These are phyloP conservation scores for Xylaria sp. DNA, from an alignment of 2,329 filamentous ascomycete genomes.

Conservation along the genomic window DNA sequence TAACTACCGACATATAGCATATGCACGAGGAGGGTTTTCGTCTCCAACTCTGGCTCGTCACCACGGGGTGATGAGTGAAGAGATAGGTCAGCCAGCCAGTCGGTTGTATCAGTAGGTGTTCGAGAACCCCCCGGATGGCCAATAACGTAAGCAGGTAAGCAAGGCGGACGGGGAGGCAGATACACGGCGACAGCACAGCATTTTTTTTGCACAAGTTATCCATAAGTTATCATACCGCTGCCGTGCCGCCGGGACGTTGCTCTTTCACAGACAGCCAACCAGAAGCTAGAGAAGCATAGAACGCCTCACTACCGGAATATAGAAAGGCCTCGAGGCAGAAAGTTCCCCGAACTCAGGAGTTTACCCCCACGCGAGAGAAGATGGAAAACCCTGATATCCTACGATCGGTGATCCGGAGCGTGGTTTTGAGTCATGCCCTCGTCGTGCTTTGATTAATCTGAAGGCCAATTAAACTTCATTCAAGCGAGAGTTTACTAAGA, in stretches of 20 bases:
- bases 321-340: background rate
- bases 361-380: background rate
- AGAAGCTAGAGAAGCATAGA: background rate
- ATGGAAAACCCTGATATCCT: background rate
- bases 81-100: slow-evolving; percentile 5
- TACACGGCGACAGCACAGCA: too few relatives aligned
- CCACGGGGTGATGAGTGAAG: slow-evolving; percentile 1
- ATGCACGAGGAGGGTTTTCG: background rate
- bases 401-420: background rate
- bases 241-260: background rate
- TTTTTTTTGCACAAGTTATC: too few relatives aligned
- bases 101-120: slow-evolving; percentile 6
- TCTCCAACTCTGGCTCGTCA: slow-evolving; percentile 12
- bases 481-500: background rate
- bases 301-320: background rate
- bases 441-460: background rate
- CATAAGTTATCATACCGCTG: too few relatives aligned
- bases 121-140: background rate
- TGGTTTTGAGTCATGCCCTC: background rate
- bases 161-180: background rate
- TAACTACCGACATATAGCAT: slow-evolving; percentile 19
- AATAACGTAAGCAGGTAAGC: slow-evolving; percentile 5
- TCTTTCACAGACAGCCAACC: background rate
- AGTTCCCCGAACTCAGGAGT: background rate
- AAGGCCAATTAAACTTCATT: background rate